Conservation (phyloP, 345 rosid species). For the Heritiera littoralis region DNA sequence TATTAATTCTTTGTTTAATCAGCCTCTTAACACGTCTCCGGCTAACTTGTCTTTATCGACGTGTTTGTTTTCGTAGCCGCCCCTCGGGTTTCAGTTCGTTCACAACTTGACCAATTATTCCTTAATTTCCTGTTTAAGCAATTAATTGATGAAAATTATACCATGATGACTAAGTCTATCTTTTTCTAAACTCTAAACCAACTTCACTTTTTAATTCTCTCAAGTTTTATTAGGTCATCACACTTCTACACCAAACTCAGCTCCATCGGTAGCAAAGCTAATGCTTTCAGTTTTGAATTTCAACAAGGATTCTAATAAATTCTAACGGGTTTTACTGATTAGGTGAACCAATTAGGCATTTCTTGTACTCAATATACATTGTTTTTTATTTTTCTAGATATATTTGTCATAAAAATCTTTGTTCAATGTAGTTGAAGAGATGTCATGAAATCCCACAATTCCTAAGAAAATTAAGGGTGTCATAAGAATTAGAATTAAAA, state of each 20-base stretch:
- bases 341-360: slow-evolving; percentile 6
- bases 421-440: neutral
- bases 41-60: neutral
- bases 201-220: neutral
- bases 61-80: too few relatives aligned
- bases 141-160: neutral
- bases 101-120: neutral
- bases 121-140: neutral
- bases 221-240: neutral
- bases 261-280: neutral
- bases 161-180: slow-evolving; percentile 10
- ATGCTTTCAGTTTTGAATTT: neutral
- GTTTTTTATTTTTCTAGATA: neutral
- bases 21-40: neutral
- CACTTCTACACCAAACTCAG: neutral
- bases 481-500: neutral
- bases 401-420: neutral
- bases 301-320: neutral
- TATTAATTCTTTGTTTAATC: neutral
- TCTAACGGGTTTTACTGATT: neutral
- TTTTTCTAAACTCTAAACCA: slow-evolving; percentile 1
- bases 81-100: neutral
- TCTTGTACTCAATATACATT: neutral
- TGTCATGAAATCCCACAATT: neutral
- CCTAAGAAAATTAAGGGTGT: neutral